phyloP scores from a whole-genome alignment of 2,329 filamentous ascomycete genomes.

The Aspergillus piperis region DNA sequence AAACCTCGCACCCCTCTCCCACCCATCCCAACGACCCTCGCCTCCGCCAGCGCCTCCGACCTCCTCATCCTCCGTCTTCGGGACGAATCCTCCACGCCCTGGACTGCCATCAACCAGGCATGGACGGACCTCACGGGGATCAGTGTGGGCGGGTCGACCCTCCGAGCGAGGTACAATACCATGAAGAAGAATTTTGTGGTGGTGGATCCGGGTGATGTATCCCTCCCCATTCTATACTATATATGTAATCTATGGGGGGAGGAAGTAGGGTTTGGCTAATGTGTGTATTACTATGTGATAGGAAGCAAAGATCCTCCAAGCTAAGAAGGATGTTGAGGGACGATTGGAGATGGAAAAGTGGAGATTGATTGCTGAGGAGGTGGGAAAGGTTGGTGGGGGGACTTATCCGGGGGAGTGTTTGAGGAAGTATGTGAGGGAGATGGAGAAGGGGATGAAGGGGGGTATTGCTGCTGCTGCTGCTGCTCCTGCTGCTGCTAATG shows the following conservation, averaged over 20 bases:
- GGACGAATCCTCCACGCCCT: conserved; percentile 26
- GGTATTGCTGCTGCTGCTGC: no score
- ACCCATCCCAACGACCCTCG: conserved; percentile 27
- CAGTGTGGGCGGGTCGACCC: conserved; percentile 34
- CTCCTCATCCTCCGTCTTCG: conserved; percentile 31
- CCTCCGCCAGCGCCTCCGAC: conserved; percentile 24
- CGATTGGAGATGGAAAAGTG: conserved; percentile 44
- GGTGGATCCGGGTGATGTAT: conserved; percentile 39
- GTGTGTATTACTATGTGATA: conserved; percentile 8
- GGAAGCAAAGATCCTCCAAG: conserved; percentile 34
- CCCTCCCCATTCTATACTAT: not conserved
- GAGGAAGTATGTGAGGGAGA: conserved; percentile 38
- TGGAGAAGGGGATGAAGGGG: not conserved
- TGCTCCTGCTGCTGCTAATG: no score
- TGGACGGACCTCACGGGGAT: conserved; percentile 34
- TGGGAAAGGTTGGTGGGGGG: conserved; percentile 33
- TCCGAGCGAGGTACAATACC: conserved; percentile 41
- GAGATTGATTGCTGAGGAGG: conserved; percentile 36
- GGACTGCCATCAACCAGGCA: conserved; percentile 29
- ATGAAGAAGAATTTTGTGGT: conserved; percentile 44
- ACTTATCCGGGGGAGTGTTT: conserved; percentile 38
- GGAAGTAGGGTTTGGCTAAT: not conserved
- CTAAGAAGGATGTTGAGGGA: conserved; percentile 43
- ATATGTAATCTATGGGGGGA: not conserved
- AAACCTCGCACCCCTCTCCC: conserved; percentile 4